Evolutionary conservation across 768 basidiomycete species (phyloP).

Genomic region (Psilocybe tampanensis): DNA sequence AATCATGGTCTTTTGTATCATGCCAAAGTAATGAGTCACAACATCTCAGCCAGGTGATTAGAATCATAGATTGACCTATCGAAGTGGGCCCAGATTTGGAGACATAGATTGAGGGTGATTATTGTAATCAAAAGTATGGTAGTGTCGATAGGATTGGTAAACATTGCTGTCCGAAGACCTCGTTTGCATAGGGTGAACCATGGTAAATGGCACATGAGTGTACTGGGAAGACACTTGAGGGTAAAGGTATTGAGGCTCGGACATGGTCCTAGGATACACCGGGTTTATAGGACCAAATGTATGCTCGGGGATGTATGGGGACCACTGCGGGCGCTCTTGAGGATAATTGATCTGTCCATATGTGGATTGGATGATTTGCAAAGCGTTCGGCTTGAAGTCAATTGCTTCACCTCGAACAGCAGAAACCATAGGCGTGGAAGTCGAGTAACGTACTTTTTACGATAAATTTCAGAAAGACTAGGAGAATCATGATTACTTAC

Average conservation of each 20-base stretch:
- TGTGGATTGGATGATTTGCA: constrained; percentile 2
- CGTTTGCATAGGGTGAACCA: constrained; percentile 8
- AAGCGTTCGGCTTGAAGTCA: not conserved
- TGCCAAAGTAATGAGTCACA: no score
- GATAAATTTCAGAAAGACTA: no score
- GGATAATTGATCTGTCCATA: not conserved
- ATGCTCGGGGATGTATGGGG: constrained; percentile 2
- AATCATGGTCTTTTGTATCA: no score
- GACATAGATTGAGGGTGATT: not conserved
- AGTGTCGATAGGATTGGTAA: not conserved
- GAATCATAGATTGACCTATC: no score
- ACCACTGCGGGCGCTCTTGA: constrained; percentile 7
- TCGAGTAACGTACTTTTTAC: not conserved
- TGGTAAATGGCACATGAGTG: not conserved
- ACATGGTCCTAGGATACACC: constrained; percentile 27
- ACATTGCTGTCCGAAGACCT: constrained; percentile 4
- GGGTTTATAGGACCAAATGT: constrained; percentile 15
- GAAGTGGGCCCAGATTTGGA: not conserved
- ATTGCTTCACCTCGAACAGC: not conserved
- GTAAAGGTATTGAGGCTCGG: constrained; percentile 22
- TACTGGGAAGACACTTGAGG: constrained; percentile 10
- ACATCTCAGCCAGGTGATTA: no score
- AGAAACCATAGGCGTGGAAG: not conserved
- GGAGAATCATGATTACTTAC: no score
- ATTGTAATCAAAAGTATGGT: not conserved